Evolutionary conservation across 2,329 filamentous ascomycete genomes (phyloP), one percentile per base, ranked within the genome.

Genomic region (Penicillium occitanis): DNA sequence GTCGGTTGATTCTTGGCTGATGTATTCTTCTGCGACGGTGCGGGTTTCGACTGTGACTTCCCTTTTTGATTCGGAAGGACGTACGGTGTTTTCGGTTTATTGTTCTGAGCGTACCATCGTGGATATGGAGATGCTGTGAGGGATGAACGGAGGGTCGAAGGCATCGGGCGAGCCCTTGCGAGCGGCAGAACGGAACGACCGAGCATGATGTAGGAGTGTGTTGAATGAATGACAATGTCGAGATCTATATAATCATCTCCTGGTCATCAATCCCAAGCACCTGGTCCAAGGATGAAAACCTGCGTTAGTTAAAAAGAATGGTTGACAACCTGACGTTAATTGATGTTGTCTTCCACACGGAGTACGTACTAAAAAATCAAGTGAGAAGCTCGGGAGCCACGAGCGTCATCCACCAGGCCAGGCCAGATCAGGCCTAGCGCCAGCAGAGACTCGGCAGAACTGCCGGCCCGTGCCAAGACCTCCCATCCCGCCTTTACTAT

Each of bases 101-200:
- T 72, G 69, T 71, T 76, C 69, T 78, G 78, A 64, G 75, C 75
- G 67, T 79, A 81, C 70, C 70, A 80, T 69, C 79, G 76, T 59
- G 76, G 69, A 65, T 75, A 75, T 64, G 74, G 71, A 37, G 65
- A 40, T 60, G 72, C 69, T 37, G 77, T 70, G 66, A 77, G 63
- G 25, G 77, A 76, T 62, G 75, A 66, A 62, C 77, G 76, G 68
- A 76, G 70, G 66, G 77, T 71, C 63, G 76, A 73, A 67, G 74
- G 70, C 69, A 78, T 71, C 68, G 74, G 73, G 69, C 76, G 77
- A 62, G 75, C 76, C 79, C 79, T 81, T 73, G 77, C 70, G 58
- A 81, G 75, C 77, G 80, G 79, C 70, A 82, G 72, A 64, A 78
- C 74, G 67, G 79, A 77, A 72, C 80, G 80, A 70, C 77, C 80